These are phyloP conservation scores for Crithidia acanthocephali DNA, from an alignment of 208 protist species.

Conservation along the genomic window DNA sequence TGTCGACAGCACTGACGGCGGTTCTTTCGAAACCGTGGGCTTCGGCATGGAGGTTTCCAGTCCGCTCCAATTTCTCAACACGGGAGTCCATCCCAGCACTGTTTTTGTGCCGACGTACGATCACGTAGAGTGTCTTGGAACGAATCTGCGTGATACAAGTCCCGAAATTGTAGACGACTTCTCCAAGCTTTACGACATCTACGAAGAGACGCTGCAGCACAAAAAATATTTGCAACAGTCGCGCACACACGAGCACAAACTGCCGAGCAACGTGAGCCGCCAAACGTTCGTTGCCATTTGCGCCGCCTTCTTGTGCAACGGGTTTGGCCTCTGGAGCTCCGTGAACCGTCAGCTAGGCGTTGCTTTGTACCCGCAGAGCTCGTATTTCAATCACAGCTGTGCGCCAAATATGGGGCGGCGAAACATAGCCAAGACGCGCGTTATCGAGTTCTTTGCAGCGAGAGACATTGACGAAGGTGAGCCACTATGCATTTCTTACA, in stretches of 20 bases:
- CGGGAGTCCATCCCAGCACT: not conserved
- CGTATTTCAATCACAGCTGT: constrained; percentile 58
- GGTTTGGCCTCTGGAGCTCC: constrained; percentile 42
- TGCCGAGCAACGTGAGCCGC: constrained; percentile 27
- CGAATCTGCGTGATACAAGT: constrained; percentile 29
- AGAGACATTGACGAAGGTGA: constrained; percentile 29
- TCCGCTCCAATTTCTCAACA: constrained; percentile 31
- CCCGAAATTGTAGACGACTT: constrained; percentile 39
- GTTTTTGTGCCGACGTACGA: constrained; percentile 24
- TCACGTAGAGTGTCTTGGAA: constrained; percentile 41
- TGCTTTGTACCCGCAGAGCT: constrained; percentile 42
- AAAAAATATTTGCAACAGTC: constrained; percentile 27
- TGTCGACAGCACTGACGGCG: too few species aligned
- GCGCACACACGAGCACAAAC: not conserved
- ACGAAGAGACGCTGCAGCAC: constrained; percentile 10
- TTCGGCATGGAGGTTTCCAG: constrained; percentile 16
- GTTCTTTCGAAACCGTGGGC: constrained; percentile 32
- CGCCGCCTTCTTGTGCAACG: constrained; percentile 48
- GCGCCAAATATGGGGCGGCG: constrained; percentile 39
- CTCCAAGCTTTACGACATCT: constrained; percentile 27
- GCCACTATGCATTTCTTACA: constrained; percentile 50
- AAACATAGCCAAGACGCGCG: constrained; percentile 21
- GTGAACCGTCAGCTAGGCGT: constrained; percentile 16
- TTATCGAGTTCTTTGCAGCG: constrained; percentile 38
- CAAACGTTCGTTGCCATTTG: constrained; percentile 38